Base-by-base conservation (phyloP, 441 rosid species). In the Biscutella laevigata region DNA sequence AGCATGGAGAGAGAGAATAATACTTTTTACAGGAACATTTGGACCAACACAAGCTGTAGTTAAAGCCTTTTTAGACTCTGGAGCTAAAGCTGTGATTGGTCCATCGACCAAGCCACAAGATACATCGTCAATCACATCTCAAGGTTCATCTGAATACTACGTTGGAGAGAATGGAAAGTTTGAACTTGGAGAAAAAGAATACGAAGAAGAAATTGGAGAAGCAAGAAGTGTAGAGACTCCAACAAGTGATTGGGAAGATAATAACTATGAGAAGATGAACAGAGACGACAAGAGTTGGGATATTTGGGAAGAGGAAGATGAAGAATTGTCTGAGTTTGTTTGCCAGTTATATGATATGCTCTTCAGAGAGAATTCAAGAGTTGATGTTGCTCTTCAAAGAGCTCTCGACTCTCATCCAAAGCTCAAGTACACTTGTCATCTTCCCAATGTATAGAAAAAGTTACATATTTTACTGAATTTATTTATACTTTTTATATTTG, bases 1-100 rank as follows among this genome's bases (percentile, higher is more conserved):
- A 69, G 95, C 91, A 54, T 91, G 98, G 96, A 79, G 98, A 71
- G 98, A 88, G 50, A 77, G 94, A 77, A 79, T 91, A 57, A 83
- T 91, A 61, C 65, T 91, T 19, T 91, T 84, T 74, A 69, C 94
- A 1, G 98, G 96, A 58, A 77, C 79, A 14, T 91, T 68, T 38
- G 95, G 98, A 54, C 94, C 86, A 17, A 70, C 75, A 30, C 74
- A 75, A 64, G 61, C 82, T 57, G 57, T 88, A 32, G 71, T 82
- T 6, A 91, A 91, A 77, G 96, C 94, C 10, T 77, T 88, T 42
- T 63, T 88, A 34, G 96, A 91, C 70, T 82, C 86, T 15, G 96
- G 96, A 59, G 98, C 95, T 46, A 88, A 91, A 73, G 86, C 89
- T 13, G 83, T 91, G 27, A 66, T 85, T 26, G 79, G 91, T 71